Percentiles rank a stretch among this genome's conserved stretches.
These are phyloP conservation scores for Camelina hispida DNA, from an alignment of 345 rosid genomes.

Conservation along the genomic window DNA sequence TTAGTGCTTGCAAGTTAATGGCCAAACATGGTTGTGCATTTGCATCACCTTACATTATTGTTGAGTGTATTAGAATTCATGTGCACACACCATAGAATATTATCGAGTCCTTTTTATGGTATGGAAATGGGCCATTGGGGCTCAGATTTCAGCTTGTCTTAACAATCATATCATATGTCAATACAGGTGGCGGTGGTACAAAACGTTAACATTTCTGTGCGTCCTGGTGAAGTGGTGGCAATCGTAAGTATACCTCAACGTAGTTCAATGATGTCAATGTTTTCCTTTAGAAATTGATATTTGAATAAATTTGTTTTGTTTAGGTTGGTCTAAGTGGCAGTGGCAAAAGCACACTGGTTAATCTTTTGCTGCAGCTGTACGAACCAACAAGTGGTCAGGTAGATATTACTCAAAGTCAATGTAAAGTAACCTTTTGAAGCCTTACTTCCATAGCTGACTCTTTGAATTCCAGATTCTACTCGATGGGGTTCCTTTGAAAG, in stretches of 20 bases:
- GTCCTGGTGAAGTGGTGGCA: conserved; percentile 90
- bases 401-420: conserved; percentile 22
- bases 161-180: conserved; percentile 18
- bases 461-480: conserved; percentile 65
- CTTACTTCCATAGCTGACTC: conserved; percentile 13
- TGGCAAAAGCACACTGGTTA: conserved; percentile 95
- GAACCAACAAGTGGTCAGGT: conserved; percentile 95
- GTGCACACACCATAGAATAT: neutral
- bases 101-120: neutral
- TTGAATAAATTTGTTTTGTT: conserved; percentile 32
- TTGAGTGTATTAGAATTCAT: conserved; percentile 2
- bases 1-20: conserved; percentile 2
- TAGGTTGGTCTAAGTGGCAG: conserved; percentile 99
- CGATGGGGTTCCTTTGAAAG: conserved; percentile 78
- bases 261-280: conserved; percentile 7
- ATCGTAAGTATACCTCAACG: conserved; percentile 55
- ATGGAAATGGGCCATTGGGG: neutral
- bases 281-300: conserved; percentile 29
- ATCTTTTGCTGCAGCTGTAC: conserved; percentile 83
- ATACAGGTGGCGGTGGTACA: conserved; percentile 75
- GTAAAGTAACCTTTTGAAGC: conserved; percentile 9
- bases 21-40: conserved; percentile 9
- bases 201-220: conserved; percentile 62
- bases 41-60: neutral
- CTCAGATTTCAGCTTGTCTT: neutral